Percentiles rank a stretch among this genome's conserved stretches.
Evolutionary conservation across 225 moss, liverwort and hornwort species (phyloP).

Genomic region (Straminergon stramineum): DNA sequence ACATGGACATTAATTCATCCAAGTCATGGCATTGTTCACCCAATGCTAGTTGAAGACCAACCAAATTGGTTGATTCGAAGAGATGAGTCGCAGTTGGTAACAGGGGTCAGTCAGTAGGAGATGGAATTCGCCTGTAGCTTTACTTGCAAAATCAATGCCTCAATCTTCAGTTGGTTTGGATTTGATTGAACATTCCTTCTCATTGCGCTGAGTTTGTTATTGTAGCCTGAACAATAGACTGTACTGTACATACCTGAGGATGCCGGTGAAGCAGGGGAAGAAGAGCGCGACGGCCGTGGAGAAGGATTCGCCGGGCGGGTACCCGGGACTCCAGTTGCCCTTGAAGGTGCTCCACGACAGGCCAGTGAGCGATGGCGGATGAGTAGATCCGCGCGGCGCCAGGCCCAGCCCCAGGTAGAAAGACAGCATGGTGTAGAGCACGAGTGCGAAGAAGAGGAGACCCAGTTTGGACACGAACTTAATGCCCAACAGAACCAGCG

Average conservation of each 20-base stretch:
- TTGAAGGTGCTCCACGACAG: conserved; percentile 88
- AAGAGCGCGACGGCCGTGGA: conserved; percentile 72
- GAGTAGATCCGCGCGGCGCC: conserved; percentile 40
- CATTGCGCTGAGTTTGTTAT: background rate
- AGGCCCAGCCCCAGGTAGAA: conserved; percentile 70
- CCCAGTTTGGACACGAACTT: conserved; percentile 86
- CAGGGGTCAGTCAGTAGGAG: background rate
- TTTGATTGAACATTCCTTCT: background rate
- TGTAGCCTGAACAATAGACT: background rate
- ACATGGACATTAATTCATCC: background rate
- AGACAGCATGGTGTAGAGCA: conserved; percentile 79
- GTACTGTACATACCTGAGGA: conserved; percentile 50
- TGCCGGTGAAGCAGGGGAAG: conserved; percentile 96
- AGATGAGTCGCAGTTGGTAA: background rate
- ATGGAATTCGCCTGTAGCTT: background rate
- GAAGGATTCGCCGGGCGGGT: conserved; percentile 60
- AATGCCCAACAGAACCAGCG: conserved; percentile 82
- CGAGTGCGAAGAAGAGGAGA: conserved; percentile 64
- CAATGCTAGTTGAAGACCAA: background rate
- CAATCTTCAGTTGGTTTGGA: background rate
- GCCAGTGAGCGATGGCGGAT: conserved; percentile 67
- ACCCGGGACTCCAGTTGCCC: conserved; percentile 76
- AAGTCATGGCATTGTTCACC: background rate
- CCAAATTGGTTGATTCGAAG: background rate
- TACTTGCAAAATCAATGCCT: background rate